These are phyloP conservation scores for Penicillium carneum DNA, from an alignment of 2,329 filamentous ascomycete genomes.

Conservation along the genomic window DNA sequence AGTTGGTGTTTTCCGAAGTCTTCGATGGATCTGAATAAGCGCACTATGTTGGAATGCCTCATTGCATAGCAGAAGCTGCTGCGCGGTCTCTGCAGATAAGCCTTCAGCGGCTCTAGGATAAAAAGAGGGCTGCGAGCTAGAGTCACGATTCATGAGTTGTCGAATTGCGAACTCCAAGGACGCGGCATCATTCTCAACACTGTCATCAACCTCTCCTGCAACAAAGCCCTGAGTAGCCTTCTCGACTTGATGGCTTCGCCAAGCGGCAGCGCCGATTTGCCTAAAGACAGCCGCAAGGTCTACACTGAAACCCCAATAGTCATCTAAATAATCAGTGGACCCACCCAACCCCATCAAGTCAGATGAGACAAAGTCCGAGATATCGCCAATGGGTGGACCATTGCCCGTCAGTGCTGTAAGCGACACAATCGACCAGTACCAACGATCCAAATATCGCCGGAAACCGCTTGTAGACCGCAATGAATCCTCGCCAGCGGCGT, in stretches of 20 bases:
- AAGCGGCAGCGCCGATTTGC: slow-evolving; percentile 49
- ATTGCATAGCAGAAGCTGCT: slow-evolving; percentile 52
- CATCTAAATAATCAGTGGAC: slow-evolving; percentile 49
- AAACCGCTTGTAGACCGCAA: slow-evolving; percentile 42
- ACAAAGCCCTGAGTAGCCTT: slow-evolving; percentile 22
- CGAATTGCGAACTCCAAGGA: slow-evolving; percentile 46
- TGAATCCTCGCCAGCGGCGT: slow-evolving; percentile 32
- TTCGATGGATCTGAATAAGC: slow-evolving; percentile 53
- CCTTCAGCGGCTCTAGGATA: slow-evolving; percentile 48
- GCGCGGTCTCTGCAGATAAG: slow-evolving; percentile 43
- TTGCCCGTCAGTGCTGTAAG: slow-evolving; percentile 52
- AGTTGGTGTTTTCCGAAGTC: slow-evolving; percentile 45
- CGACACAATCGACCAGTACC: slow-evolving; percentile 54
- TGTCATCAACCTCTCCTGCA: slow-evolving; percentile 32
- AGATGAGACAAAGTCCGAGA: slow-evolving; percentile 27
- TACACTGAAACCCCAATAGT: slow-evolving; percentile 54
- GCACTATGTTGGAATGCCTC: slow-evolving; percentile 55
- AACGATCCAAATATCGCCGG: slow-evolving; percentile 49
- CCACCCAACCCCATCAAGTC: slow-evolving; percentile 23
- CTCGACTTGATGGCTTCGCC: slow-evolving; percentile 38
- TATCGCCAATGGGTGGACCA: slow-evolving; percentile 46
- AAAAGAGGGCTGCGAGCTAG: slow-evolving; percentile 41
- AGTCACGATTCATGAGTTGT: slow-evolving; percentile 45
- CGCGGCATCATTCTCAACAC: slow-evolving; percentile 41
- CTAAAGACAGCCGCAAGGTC: slow-evolving; percentile 50